Conservation (phyloP, 2,329 filamentous ascomycete species). For the Fusarium metavorans region DNA sequence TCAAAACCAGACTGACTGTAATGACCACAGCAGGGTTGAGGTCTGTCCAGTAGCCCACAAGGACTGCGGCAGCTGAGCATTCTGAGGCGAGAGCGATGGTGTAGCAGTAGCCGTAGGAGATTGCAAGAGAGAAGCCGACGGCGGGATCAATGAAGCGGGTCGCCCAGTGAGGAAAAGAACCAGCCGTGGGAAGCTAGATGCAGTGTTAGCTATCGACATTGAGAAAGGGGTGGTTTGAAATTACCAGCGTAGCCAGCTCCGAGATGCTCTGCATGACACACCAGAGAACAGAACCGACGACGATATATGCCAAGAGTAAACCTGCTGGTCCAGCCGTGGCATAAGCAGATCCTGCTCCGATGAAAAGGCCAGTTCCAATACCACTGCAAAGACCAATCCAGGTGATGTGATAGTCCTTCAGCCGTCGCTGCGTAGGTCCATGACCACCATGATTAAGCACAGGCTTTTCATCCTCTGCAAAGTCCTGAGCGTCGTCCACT, state of each 20-base stretch:
- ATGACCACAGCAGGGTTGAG: conserved; percentile 52
- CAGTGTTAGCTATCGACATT: neutral
- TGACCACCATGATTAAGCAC: conserved; percentile 41
- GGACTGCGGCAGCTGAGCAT: conserved; percentile 36
- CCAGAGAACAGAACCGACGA: conserved; percentile 41
- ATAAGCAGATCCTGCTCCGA: conserved; percentile 41
- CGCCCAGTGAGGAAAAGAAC: conserved; percentile 43
- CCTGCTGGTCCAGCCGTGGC: conserved; percentile 41
- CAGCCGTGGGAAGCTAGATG: conserved; percentile 37
- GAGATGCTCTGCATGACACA: conserved; percentile 44
- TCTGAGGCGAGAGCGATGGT: conserved; percentile 41
- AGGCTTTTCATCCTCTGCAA: conserved; percentile 21
- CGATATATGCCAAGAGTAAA: conserved; percentile 34
- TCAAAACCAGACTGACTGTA: conserved; percentile 65
- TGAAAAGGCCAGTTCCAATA: conserved; percentile 41
- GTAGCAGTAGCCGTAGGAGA: conserved; percentile 43
- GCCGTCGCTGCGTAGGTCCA: conserved; percentile 35
- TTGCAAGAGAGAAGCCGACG: conserved; percentile 39
- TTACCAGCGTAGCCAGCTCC: conserved; percentile 39
- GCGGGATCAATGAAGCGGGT: conserved; percentile 43
- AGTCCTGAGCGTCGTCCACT: neutral
- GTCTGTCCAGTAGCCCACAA: conserved; percentile 42
- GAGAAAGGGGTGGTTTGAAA: neutral
- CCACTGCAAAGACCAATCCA: conserved; percentile 43
- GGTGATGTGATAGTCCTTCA: conserved; percentile 41